A percentile compares a stretch with the other conserved stretches of the same genome.
Evolutionary conservation across 805 yeast genomes (phyloP).

Genomic region (Saccharomycopsis fodiens): DNA sequence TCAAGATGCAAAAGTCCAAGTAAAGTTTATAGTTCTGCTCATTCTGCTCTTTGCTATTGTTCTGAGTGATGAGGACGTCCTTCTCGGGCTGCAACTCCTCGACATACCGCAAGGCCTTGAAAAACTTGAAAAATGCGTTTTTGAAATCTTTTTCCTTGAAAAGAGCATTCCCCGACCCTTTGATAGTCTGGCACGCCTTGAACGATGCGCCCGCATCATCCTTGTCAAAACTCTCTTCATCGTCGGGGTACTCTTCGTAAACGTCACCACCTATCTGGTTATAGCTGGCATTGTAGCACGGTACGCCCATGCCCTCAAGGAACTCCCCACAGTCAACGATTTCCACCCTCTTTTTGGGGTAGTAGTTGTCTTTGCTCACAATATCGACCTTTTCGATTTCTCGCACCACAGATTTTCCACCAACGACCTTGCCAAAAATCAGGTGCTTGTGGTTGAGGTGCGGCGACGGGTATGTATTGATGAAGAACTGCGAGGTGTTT

Average conservation of each 20-base stretch:
- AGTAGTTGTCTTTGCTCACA: slow-evolving; percentile 33
- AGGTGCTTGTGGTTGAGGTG: slow-evolving; percentile 74
- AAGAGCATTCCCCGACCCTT: slow-evolving; percentile 57
- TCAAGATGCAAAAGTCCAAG: slow-evolving; percentile 39
- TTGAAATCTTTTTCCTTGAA: slow-evolving; percentile 44
- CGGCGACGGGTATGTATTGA: slow-evolving; percentile 59
- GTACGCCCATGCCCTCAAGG: slow-evolving; percentile 44
- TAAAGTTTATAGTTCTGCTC: slow-evolving; percentile 40
- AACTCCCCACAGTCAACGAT: slow-evolving; percentile 59
- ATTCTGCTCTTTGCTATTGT: slow-evolving; percentile 12
- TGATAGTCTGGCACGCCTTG: slow-evolving; percentile 46
- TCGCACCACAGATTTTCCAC: slow-evolving; percentile 64
- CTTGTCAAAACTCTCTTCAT: slow-evolving; percentile 50
- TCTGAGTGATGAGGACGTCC: slow-evolving; percentile 30
- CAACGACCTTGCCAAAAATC: slow-evolving; percentile 63
- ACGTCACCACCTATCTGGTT: slow-evolving; percentile 57
- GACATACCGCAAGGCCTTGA: slow-evolving; percentile 58
- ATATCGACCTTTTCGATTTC: slow-evolving; percentile 48
- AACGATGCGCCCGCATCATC: slow-evolving; percentile 48
- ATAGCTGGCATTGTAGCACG: slow-evolving; percentile 57
- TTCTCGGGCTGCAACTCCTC: slow-evolving; percentile 67
- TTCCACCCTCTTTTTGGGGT: slow-evolving; percentile 34
- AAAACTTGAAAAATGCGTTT: slow-evolving; percentile 56
- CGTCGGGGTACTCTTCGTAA: slow-evolving; percentile 74
- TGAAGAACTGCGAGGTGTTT: slow-evolving; percentile 64